These are phyloP conservation scores for Coelastrella sp. DNA, from an alignment of 139 green algal genomes.

Conservation along the genomic window DNA sequence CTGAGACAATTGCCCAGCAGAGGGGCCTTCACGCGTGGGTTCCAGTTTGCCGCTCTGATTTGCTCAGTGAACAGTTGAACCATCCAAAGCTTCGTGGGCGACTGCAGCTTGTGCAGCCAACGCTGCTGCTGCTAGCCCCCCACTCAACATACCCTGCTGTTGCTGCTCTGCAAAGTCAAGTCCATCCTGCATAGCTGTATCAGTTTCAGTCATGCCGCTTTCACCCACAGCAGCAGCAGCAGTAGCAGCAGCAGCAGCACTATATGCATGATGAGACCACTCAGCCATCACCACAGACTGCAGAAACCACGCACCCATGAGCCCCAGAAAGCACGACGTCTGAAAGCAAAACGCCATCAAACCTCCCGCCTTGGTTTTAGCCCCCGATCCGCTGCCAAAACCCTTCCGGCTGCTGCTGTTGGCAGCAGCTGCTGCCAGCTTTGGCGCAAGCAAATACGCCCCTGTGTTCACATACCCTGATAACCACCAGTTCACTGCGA, in stretches of 20 bases:
- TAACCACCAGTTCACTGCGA: slow-evolving; percentile 70
- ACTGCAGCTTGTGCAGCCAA: background rate
- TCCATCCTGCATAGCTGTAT: background rate
- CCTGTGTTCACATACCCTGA: slow-evolving; percentile 82
- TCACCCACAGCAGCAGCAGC: no score
- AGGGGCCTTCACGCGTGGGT: background rate
- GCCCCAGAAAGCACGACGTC: slow-evolving; percentile 68
- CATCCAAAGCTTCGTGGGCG: background rate
- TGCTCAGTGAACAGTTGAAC: background rate
- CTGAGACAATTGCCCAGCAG: no score
- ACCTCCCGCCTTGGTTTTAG: slow-evolving; percentile 67
- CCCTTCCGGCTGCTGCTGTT: background rate
- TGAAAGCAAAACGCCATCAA: slow-evolving; percentile 83
- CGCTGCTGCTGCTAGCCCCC: slow-evolving; percentile 5
- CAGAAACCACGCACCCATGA: slow-evolving; percentile 63
- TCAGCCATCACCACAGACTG: slow-evolving; percentile 42
- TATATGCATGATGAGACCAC: background rate
- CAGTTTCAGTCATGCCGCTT: background rate
- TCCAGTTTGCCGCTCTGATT: background rate
- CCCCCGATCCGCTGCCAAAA: background rate
- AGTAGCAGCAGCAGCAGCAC: background rate
- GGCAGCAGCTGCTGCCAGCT: slow-evolving; percentile 58
- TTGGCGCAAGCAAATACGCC: slow-evolving; percentile 77
- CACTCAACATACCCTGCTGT: background rate
- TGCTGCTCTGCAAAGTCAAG: background rate